phyloP scores from a whole-genome alignment of 805 yeast genomes.

The Starmerella vitae region DNA sequence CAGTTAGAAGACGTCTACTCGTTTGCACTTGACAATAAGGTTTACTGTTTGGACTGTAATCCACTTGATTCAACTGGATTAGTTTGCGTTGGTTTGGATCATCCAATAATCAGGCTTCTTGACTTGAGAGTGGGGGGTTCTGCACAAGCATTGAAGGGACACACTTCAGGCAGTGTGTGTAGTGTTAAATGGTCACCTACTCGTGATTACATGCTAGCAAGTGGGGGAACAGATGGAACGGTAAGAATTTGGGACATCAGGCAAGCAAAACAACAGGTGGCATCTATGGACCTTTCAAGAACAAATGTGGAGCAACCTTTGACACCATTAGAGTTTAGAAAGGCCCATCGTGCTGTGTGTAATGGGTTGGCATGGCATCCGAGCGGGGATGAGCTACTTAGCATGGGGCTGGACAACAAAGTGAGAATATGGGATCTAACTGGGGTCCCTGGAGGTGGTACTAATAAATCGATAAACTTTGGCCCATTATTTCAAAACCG shows the following conservation, averaged over 20 bases:
- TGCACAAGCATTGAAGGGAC: conserved; percentile 58
- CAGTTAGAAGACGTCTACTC: conserved; percentile 51
- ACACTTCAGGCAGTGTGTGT: conserved; percentile 38
- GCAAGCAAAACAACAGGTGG: conserved; percentile 47
- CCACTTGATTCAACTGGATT: conserved; percentile 35
- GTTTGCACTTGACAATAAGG: conserved; percentile 47
- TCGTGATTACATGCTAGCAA: conserved; percentile 46
- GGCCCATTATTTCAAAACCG: conserved; percentile 67
- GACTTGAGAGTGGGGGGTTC: conserved; percentile 64
- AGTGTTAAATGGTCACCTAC: conserved; percentile 66
- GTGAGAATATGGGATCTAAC: conserved; percentile 64
- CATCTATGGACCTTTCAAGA: conserved; percentile 45
- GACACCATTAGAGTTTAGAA: conserved; percentile 26
- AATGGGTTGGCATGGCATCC: conserved; percentile 70
- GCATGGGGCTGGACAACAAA: conserved; percentile 70
- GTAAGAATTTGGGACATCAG: conserved; percentile 79
- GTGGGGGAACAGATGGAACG: conserved; percentile 74
- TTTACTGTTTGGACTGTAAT: conserved; percentile 56
- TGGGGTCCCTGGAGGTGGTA: conserved; percentile 31
- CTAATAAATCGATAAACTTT: conserved; percentile 55
- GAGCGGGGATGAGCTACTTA: conserved; percentile 45
- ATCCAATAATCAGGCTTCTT: conserved; percentile 50
- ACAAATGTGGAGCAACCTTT: conserved; percentile 27
- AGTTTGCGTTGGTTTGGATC: conserved; percentile 60
- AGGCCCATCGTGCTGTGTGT: conserved; percentile 66